Percentiles rank a stretch among this genome's conserved stretches.
Conservation (phyloP, 2,329 filamentous ascomycete genomes). For the Fusarium metavorans region DNA sequence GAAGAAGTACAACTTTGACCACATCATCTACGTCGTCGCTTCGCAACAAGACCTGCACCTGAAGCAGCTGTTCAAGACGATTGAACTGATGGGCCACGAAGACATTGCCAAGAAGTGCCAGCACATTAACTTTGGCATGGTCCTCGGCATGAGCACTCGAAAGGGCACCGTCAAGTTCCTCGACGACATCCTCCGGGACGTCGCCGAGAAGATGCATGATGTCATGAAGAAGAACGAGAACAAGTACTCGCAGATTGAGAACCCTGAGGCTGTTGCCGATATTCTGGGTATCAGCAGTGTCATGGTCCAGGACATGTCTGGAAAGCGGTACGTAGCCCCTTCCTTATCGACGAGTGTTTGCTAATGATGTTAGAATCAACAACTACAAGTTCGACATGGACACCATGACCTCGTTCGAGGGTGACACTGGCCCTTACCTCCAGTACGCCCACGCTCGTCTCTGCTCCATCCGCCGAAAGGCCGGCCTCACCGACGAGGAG, state of each 20-base stretch:
- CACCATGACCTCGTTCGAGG: conserved; percentile 85
- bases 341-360: accelerated
- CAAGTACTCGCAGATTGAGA: conserved; percentile 91
- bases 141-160: conserved; percentile 77
- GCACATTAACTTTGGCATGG: conserved; percentile 82
- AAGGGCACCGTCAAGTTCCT: conserved; percentile 81
- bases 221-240: conserved; percentile 91
- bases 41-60: conserved; percentile 79
- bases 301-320: conserved; percentile 98
- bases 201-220: conserved; percentile 96
- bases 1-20: conserved; percentile 75
- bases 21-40: conserved; percentile 85
- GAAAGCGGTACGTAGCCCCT: conserved; percentile 76
- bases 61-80: conserved; percentile 80
- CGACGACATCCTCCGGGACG: conserved; percentile 65
- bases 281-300: conserved; percentile 92
- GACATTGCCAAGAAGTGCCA: conserved; percentile 76
- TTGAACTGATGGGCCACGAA: conserved; percentile 76
- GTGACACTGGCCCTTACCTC: conserved; percentile 86
- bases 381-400: conserved; percentile 83
- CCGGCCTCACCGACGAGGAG: conserved; percentile 65
- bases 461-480: conserved; percentile 71
- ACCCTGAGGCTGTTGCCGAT: conserved; percentile 86
- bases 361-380: conserved; percentile 61
- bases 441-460: conserved; percentile 86